These are phyloP conservation scores for Mycena crocata DNA, from an alignment of 768 basidiomycete species.

Conservation along the genomic window DNA sequence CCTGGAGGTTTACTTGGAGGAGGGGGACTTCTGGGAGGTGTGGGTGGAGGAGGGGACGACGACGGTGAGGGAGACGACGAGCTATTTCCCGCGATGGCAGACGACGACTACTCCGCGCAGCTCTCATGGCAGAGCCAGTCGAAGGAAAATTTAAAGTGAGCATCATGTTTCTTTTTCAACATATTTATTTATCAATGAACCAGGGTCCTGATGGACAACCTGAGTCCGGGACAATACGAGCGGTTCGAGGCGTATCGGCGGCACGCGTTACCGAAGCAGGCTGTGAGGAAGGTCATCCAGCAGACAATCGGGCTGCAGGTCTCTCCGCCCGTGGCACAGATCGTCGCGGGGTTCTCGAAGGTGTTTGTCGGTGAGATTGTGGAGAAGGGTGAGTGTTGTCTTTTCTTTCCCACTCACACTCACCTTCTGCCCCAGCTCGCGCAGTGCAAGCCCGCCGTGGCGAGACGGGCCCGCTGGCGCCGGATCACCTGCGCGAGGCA, in stretches of 20 bases:
- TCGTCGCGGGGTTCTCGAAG: slow-evolving; percentile 90
- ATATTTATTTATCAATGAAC: neutral
- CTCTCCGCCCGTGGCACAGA: slow-evolving; percentile 87
- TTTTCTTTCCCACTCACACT: neutral
- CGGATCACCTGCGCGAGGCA: slow-evolving; percentile 91
- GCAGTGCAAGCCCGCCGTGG: slow-evolving; percentile 77
- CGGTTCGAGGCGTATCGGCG: slow-evolving; percentile 90
- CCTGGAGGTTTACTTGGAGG: too few relatives aligned
- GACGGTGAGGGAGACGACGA: slow-evolving; percentile 86
- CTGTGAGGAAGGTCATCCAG: slow-evolving; percentile 88
- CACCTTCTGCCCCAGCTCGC: slow-evolving; percentile 63
- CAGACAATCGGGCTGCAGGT: slow-evolving; percentile 85
- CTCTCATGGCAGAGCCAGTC: slow-evolving; percentile 88
- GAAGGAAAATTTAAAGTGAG: slow-evolving; percentile 87
- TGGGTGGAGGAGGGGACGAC: slow-evolving; percentile 54
- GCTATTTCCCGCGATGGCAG: slow-evolving; percentile 85
- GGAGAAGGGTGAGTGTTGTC: slow-evolving; percentile 73
- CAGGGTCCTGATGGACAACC: slow-evolving; percentile 91
- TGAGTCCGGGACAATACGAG: slow-evolving; percentile 86
- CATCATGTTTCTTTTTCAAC: slow-evolving; percentile 24
- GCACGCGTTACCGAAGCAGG: slow-evolving; percentile 85
- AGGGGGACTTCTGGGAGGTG: too few relatives aligned
- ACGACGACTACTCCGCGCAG: slow-evolving; percentile 89
- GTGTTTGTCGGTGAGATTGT: slow-evolving; percentile 95
- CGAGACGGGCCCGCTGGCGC: slow-evolving; percentile 84